These are phyloP conservation scores for Curvularia hawaiiensis DNA, from an alignment of 2,329 filamentous ascomycete species.

Conservation along the genomic window DNA sequence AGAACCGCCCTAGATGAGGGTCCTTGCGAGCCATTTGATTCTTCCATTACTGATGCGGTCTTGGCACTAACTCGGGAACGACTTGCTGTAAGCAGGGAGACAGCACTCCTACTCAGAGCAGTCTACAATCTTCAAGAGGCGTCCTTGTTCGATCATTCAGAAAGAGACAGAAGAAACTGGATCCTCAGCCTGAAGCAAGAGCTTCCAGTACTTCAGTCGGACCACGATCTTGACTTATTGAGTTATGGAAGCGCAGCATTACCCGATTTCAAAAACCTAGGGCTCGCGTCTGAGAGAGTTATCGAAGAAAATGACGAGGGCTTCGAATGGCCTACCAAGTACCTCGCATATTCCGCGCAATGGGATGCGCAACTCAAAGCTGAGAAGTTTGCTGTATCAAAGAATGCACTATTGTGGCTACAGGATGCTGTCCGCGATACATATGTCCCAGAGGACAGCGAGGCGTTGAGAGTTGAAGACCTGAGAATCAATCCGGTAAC, in stretches of 20 bases:
- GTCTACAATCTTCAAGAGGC: slow-evolving; percentile 15
- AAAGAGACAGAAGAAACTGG: slow-evolving; percentile 19
- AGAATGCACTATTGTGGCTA: slow-evolving; percentile 44
- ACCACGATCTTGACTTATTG: slow-evolving; percentile 54
- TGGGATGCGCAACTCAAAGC: slow-evolving; percentile 26
- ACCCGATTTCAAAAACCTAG: slow-evolving; percentile 37
- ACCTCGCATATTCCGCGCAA: slow-evolving; percentile 34
- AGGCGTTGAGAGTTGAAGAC: slow-evolving; percentile 23
- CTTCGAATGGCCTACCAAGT: slow-evolving; percentile 49
- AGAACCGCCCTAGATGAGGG: slow-evolving; percentile 22
- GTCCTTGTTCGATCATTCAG: background rate
- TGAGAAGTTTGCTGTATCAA: slow-evolving; percentile 49
- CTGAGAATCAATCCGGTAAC: slow-evolving; percentile 32
- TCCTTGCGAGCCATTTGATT: slow-evolving; percentile 26
- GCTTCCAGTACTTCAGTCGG: slow-evolving; percentile 52
- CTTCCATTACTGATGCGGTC: slow-evolving; percentile 17
- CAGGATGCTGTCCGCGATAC: slow-evolving; percentile 40
- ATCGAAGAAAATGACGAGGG: slow-evolving; percentile 52
- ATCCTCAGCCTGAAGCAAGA: slow-evolving; percentile 50
- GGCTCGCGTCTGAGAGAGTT: slow-evolving; percentile 42
- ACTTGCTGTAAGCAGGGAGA: slow-evolving; percentile 37
- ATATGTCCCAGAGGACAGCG: slow-evolving; percentile 26
- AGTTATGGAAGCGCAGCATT: slow-evolving; percentile 39
- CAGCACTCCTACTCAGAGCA: slow-evolving; percentile 34
- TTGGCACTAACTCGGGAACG: slow-evolving; percentile 32